A percentile compares a stretch with the other conserved stretches of the same genome.
Evolutionary conservation across 75 land plant genomes (phyloP).

Genomic region (Cunninghamia lanceolata): DNA sequence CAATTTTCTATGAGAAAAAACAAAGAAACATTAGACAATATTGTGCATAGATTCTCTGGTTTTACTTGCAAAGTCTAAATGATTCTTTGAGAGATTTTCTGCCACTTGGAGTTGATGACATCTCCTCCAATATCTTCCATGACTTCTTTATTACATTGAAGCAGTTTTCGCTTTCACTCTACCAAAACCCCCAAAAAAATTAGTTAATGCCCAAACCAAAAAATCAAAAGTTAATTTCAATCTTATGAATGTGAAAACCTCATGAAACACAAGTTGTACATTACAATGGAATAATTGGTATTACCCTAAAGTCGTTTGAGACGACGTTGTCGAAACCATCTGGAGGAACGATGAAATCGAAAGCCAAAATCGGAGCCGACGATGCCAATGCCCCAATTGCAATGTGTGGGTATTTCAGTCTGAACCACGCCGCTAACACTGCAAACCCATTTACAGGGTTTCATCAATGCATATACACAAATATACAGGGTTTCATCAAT

Average conservation of each 20-base stretch:
- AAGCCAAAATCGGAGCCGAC: slow-evolving; percentile 64
- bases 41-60: not conserved
- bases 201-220: too few species aligned
- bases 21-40: not conserved
- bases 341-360: slow-evolving; percentile 44
- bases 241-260: not conserved
- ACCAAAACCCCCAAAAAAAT: too few species aligned
- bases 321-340: slow-evolving; percentile 40
- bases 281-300: not conserved
- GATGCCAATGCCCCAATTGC: slow-evolving; percentile 68
- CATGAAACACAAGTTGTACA: too few species aligned
- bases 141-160: slow-evolving; percentile 46
- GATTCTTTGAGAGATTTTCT: slow-evolving; percentile 25
- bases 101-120: slow-evolving; percentile 38
- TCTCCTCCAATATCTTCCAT: slow-evolving; percentile 45
- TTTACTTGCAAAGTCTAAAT: slow-evolving; percentile 59
- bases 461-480: too few species aligned
- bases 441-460: slow-evolving; percentile 2
- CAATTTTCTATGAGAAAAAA: not conserved
- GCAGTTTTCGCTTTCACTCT: slow-evolving; percentile 53
- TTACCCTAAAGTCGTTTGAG: slow-evolving; percentile 53
- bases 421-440: slow-evolving; percentile 82
- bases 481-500: not conserved
- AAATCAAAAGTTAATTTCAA: too few species aligned
- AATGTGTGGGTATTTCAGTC: slow-evolving; percentile 72